Conservation (phyloP, 2,329 filamentous ascomycete genomes). For the Fusarium gaditjirri region DNA sequence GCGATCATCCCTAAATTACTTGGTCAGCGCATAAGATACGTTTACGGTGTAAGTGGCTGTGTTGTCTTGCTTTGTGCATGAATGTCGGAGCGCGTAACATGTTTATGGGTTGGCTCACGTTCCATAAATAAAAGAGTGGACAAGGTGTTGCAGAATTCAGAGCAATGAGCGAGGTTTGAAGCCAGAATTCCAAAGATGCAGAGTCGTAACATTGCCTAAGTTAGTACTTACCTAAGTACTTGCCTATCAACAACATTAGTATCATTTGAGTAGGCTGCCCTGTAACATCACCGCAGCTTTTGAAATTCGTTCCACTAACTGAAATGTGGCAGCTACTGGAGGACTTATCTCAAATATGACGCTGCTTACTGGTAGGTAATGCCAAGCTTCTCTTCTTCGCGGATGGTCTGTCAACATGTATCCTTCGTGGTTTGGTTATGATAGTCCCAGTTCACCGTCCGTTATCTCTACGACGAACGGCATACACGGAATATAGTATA, state of each 20-base stretch:
- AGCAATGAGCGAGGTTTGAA: too few species aligned
- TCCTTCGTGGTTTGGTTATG: background rate
- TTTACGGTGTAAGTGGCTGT: background rate
- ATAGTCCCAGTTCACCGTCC: too few species aligned
- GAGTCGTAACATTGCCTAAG: background rate
- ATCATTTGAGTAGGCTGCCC: background rate
- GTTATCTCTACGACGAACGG: background rate
- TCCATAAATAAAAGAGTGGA: background rate
- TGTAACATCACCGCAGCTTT: background rate
- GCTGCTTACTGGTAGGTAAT: background rate
- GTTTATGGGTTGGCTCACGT: background rate
- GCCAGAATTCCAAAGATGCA: too few species aligned
- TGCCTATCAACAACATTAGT: too few species aligned
- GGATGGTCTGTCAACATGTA: background rate
- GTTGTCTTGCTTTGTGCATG: background rate
- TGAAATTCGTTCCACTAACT: background rate
- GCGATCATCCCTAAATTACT: background rate
- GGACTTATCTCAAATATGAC: background rate
- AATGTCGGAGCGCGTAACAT: background rate
- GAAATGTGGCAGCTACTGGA: background rate
- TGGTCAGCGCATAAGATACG: background rate
- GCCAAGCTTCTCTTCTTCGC: background rate
- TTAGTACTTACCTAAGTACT: too few species aligned
- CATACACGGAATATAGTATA: background rate
- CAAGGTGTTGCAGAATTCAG: background rate